A percentile compares a stretch with the other conserved stretches of the same genome.
phyloP scores from a whole-genome alignment of 2,329 filamentous ascomycete species.

The Pleoardoris graminearum region DNA sequence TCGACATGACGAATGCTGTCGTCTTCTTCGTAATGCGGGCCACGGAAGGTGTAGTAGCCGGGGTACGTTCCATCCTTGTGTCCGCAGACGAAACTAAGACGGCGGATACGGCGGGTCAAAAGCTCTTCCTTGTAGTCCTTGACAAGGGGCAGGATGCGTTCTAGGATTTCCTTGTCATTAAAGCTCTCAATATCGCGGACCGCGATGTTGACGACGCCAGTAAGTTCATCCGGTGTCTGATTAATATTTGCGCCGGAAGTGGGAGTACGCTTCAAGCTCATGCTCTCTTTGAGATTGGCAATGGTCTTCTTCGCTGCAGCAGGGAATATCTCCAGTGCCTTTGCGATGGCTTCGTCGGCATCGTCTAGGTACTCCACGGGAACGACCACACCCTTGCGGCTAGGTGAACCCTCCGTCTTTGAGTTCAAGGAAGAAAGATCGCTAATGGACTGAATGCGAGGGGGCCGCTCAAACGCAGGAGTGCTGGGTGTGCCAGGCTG shows the following conservation, averaged over 20 bases:
- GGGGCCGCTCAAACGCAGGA: slow-evolving; percentile 67
- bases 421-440: slow-evolving; percentile 88
- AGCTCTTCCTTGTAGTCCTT: slow-evolving; percentile 83
- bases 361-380: slow-evolving; percentile 94
- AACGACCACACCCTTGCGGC: slow-evolving; percentile 89
- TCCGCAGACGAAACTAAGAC: slow-evolving; percentile 94
- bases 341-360: slow-evolving; percentile 80
- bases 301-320: slow-evolving; percentile 58
- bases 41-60: slow-evolving; percentile 97
- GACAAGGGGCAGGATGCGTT: slow-evolving; percentile 74
- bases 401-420: slow-evolving; percentile 72
- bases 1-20: slow-evolving; percentile 96
- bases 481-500: slow-evolving; percentile 72
- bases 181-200: slow-evolving; percentile 83
- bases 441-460: slow-evolving; percentile 90
- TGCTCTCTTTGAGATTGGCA: slow-evolving; percentile 41
- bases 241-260: slow-evolving; percentile 40
- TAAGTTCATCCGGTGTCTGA: slow-evolving; percentile 74
- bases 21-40: slow-evolving; percentile 85
- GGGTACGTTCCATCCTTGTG: slow-evolving; percentile 93
- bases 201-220: slow-evolving; percentile 89
- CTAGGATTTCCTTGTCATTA: slow-evolving; percentile 78
- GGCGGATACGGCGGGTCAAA: slow-evolving; percentile 76
- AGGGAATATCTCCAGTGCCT: slow-evolving; percentile 83
- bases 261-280: slow-evolving; percentile 69